Evolutionary conservation across 352 stramenopile genomes (phyloP).

Genomic region (Pythium scleroteichum): DNA sequence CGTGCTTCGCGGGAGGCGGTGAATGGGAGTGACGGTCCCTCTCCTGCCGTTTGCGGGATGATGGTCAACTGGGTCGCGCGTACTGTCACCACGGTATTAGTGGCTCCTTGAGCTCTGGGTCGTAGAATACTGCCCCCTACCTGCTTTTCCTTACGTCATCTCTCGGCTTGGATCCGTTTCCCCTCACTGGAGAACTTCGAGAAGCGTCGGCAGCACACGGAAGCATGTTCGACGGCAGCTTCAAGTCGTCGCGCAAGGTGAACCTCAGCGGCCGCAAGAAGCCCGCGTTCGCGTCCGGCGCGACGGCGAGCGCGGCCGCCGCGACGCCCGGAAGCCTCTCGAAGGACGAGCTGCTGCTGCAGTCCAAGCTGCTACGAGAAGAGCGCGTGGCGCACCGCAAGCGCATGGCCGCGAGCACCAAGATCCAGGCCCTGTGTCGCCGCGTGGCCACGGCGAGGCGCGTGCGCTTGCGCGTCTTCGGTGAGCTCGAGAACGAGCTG

Average conservation of each 20-base stretch:
- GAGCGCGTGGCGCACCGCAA: conserved; percentile 47
- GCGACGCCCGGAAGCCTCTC: conserved; percentile 21
- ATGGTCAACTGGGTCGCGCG: not conserved
- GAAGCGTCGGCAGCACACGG: not conserved
- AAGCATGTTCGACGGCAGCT: conserved; percentile 74
- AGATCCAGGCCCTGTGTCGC: conserved; percentile 52
- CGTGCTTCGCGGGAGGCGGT: not conserved
- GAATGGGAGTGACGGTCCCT: not conserved
- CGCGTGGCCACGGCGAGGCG: conserved; percentile 30
- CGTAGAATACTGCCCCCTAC: no score
- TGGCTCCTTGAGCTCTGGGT: no score
- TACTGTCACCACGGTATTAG: no score
- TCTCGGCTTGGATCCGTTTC: no score
- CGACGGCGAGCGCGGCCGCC: conserved; percentile 10
- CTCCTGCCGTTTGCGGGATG: not conserved
- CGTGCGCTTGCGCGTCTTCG: conserved; percentile 37
- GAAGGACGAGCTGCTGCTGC: conserved; percentile 59
- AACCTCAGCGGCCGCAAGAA: conserved; percentile 68
- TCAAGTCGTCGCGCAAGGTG: conserved; percentile 68
- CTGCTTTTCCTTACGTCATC: no score
- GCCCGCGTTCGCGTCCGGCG: conserved; percentile 29
- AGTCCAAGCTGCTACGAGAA: conserved; percentile 55
- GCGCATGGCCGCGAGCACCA: conserved; percentile 42
- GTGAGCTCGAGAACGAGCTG: conserved; percentile 43
- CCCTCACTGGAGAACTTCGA: not conserved